Evolutionary conservation across 352 stramenopile species (phyloP).

Genomic region (Pythium periplocum): DNA sequence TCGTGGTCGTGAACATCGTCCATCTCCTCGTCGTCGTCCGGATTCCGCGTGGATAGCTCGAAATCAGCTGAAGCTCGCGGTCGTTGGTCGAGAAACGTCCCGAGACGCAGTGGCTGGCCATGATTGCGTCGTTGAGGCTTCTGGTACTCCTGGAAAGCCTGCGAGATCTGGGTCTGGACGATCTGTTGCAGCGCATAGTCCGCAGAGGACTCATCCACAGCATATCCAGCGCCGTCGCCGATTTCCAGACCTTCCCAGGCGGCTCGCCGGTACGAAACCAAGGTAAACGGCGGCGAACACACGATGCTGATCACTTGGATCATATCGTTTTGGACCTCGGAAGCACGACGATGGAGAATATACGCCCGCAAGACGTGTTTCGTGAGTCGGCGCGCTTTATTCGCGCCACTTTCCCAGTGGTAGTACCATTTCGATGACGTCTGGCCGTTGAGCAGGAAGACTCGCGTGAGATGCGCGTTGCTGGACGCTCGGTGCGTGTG

Average conservation of each 20-base stretch:
- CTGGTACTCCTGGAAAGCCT: slow-evolving; percentile 33
- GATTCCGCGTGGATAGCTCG: neutral
- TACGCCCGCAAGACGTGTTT: slow-evolving; percentile 19
- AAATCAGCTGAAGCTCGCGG: slow-evolving; percentile 2
- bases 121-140: slow-evolving; percentile 1
- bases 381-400: slow-evolving; percentile 17
- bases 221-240: slow-evolving; percentile 15
- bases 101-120: too few species aligned
- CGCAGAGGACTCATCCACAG: slow-evolving; percentile 12
- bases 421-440: slow-evolving; percentile 21
- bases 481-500: neutral
- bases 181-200: slow-evolving; percentile 21
- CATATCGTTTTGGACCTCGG: neutral
- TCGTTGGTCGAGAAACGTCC: too few species aligned
- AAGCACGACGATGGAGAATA: slow-evolving; percentile 10
- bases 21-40: slow-evolving; percentile 1
- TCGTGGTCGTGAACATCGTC: slow-evolving; percentile 1
- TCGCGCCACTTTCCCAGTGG: slow-evolving; percentile 22
- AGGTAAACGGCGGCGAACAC: slow-evolving; percentile 31
- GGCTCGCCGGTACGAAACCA: slow-evolving; percentile 35
- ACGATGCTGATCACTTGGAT: slow-evolving; percentile 31
- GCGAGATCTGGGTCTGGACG: slow-evolving; percentile 31
- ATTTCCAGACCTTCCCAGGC: slow-evolving; percentile 6
- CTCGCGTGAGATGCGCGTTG: neutral
- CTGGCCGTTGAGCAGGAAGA: slow-evolving; percentile 19